Evolutionary conservation across 2,329 filamentous ascomycete species (phyloP), one percentile per base, ranked within the genome.

Genomic region (Talaromyces sp.): DNA sequence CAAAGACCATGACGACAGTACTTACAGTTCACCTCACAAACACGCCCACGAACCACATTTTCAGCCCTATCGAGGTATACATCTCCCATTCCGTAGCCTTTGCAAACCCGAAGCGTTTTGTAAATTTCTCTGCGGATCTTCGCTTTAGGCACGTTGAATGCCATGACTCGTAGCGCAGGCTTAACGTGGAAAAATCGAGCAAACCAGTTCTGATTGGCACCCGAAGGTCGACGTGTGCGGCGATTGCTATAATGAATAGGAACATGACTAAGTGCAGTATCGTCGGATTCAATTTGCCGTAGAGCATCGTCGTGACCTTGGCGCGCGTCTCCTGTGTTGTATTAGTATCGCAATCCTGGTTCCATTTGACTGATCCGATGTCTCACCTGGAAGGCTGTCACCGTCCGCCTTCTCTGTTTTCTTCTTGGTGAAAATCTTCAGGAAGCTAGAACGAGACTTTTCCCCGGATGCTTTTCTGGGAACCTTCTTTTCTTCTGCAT

Each of bases 101-200:
- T 81, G 91, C 91, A 96, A 60, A 91, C 88, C 39, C 85, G 85
- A 50, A 97, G 80, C 28, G 95, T 77, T 52, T 84, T 82, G 22
- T 87, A 82, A 19, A 96, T 80, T 67, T 96, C 91, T 67, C 89
- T 88, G 43, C 91, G 85, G 43, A 88, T 88, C 60, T 85, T 83
- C n/a, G 81, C 80, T 65, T 88, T 87, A 5, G 87, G 84, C 22
- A 91, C 80, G 3, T 81, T 81, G 70, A 97, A 86, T 70, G 91
- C 94, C 15, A 97, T 74, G 28, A 89, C 81, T 62, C 84, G 84
- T 15, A 80, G 87, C 0, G 87, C 89, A 1, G 93, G 93, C 70
- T 94, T 96, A 69, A 97, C 87, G 57, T 91, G 85, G 77, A 97
- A 90, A 46, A 97, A 84, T 15, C 90, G 88, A 31, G 90, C 88